Percentiles rank a stretch among this genome's conserved stretches.
phyloP scores from a whole-genome alignment of 805 yeast species.

The Tetrapisispora phaffii region DNA sequence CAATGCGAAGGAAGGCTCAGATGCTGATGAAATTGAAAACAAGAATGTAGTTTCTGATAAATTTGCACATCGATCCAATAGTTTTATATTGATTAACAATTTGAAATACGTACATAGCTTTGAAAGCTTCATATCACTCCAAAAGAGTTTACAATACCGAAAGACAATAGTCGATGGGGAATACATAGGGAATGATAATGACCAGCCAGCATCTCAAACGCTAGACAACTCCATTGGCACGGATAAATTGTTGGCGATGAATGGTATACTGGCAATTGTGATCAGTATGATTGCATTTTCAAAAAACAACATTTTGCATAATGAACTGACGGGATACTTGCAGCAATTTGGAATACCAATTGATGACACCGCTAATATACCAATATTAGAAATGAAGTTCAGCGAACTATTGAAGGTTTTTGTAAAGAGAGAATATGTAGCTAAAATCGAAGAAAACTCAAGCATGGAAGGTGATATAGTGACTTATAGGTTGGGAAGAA shows the following conservation, averaged over 20 bases:
- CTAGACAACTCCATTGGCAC: constrained; percentile 11
- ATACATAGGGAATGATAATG: constrained; percentile 15
- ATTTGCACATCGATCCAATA: constrained; percentile 11
- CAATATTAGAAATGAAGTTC: constrained; percentile 16
- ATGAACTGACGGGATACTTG: constrained; percentile 15
- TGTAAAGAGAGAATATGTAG: constrained; percentile 19
- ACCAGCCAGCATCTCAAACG: constrained; percentile 6
- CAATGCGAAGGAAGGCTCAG: neutral
- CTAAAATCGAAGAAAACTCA: constrained; percentile 17
- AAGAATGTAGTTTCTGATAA: constrained; percentile 2
- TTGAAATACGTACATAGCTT: constrained; percentile 7
- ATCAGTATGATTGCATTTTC: constrained; percentile 20
- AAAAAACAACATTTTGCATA: constrained; percentile 21
- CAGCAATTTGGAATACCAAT: constrained; percentile 22
- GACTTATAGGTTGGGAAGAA: constrained; percentile 21
- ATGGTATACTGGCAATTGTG: constrained; percentile 17
- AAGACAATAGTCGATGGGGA: constrained; percentile 12
- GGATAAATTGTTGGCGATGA: constrained; percentile 15
- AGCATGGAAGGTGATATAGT: constrained; percentile 16
- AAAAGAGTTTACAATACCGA: constrained; percentile 9
- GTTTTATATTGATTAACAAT: constrained; percentile 19
- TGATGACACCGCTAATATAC: constrained; percentile 18
- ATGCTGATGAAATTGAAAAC: neutral
- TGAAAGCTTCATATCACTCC: constrained; percentile 12
- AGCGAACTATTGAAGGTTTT: constrained; percentile 17